Conservation (phyloP, 148 eudicot species). For the Pouteria glomerata region DNA sequence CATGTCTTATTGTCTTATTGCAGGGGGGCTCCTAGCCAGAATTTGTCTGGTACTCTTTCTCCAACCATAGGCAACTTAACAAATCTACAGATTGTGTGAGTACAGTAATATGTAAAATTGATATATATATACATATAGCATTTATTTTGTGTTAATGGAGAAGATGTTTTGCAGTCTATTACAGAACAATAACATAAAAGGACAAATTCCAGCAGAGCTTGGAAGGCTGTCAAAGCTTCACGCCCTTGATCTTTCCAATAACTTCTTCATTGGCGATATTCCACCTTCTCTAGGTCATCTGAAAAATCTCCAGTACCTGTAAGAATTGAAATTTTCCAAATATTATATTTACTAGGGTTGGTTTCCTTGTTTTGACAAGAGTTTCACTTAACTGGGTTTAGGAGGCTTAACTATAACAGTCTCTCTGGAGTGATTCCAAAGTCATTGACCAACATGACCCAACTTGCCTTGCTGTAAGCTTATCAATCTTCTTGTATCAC, state of each 20-base stretch:
- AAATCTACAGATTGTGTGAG: no score
- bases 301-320: constrained; percentile 57
- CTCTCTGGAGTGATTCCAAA: constrained; percentile 51
- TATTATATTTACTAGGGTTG: background rate
- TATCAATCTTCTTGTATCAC: constrained; percentile 5
- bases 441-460: constrained; percentile 51
- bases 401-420: constrained; percentile 71
- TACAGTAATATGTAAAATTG: no score
- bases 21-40: constrained; percentile 72
- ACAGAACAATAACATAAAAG: constrained; percentile 63
- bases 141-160: constrained; percentile 2
- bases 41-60: constrained; percentile 59
- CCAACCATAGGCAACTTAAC: constrained; percentile 74
- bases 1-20: constrained; percentile 10
- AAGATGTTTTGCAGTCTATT: constrained; percentile 37
- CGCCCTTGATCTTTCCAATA: constrained; percentile 69
- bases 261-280: constrained; percentile 45
- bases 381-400: constrained; percentile 12
- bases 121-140: background rate
- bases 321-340: constrained; percentile 4
- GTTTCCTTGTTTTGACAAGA: background rate
- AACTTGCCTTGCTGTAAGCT: constrained; percentile 47
- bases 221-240: constrained; percentile 61
- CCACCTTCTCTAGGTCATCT: constrained; percentile 53
- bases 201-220: constrained; percentile 49